A percentile compares a stretch with the other conserved stretches of the same genome.
These are phyloP conservation scores for Prunus dulcis DNA, from an alignment of 306 rosid genomes.

Conservation along the genomic window DNA sequence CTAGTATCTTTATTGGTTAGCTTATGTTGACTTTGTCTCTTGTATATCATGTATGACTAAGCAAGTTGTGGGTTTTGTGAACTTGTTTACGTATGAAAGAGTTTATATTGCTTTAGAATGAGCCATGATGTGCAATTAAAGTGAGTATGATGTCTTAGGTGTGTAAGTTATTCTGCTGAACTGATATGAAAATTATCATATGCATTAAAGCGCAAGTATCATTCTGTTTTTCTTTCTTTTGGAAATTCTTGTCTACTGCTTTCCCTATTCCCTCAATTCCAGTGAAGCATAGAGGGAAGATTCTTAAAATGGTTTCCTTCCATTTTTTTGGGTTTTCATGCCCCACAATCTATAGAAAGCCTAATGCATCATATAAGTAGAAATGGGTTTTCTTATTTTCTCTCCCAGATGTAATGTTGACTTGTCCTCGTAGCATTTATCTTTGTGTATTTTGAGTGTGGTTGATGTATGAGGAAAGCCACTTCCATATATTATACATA, in stretches of 20 bases:
- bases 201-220: too few species aligned
- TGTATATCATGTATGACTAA: not conserved
- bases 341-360: not conserved
- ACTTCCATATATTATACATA: not conserved
- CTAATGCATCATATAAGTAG: not conserved
- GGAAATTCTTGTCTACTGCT: not conserved
- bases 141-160: not conserved
- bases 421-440: not conserved
- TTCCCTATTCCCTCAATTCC: not conserved
- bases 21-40: not conserved
- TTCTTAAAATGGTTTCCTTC: not conserved
- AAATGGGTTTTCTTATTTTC: not conserved
- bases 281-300: not conserved
- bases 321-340: not conserved
- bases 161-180: too few species aligned
- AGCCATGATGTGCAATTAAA: not conserved
- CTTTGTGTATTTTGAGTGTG: not conserved
- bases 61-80: not conserved
- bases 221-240: not conserved
- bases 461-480: not conserved
- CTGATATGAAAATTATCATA: too few species aligned
- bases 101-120: not conserved
- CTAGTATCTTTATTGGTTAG: not conserved
- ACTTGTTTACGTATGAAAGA: not conserved
- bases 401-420: not conserved